Percentiles rank a stretch among this genome's conserved stretches.
Conservation (phyloP, 805 yeast species). For the Kodamaea fukazawae region DNA sequence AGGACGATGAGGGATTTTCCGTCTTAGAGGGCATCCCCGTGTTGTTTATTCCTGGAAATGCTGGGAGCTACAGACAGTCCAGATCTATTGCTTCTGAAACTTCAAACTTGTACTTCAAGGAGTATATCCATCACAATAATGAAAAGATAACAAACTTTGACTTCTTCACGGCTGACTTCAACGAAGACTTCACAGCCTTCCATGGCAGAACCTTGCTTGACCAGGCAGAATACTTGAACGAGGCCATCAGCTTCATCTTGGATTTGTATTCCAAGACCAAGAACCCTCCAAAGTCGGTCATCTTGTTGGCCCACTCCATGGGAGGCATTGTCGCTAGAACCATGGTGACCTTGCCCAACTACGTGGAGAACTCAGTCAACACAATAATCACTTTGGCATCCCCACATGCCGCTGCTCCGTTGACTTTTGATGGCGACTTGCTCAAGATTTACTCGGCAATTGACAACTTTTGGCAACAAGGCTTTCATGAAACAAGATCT, state of each 20-base stretch:
- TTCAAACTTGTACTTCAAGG: conserved; percentile 51
- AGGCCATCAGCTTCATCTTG: conserved; percentile 76
- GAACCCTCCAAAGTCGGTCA: conserved; percentile 63
- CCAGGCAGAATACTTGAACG: conserved; percentile 90
- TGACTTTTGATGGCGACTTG: conserved; percentile 89
- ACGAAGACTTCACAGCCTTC: conserved; percentile 93
- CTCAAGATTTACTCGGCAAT: conserved; percentile 68
- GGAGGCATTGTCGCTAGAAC: conserved; percentile 94
- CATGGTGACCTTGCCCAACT: conserved; percentile 77
- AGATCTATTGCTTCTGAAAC: conserved; percentile 88
- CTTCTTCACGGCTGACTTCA: conserved; percentile 89
- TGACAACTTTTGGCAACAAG: conserved; percentile 77
- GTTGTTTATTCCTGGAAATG: conserved; percentile 94
- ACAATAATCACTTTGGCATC: conserved; percentile 84
- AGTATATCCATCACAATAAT: conserved; percentile 11
- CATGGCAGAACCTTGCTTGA: conserved; percentile 92
- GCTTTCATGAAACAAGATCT: conserved; percentile 28
- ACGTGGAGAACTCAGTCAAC: conserved; percentile 66
- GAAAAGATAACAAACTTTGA: conserved; percentile 53
- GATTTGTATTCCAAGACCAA: conserved; percentile 53
- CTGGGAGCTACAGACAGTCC: conserved; percentile 89
- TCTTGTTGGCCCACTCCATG: conserved; percentile 90
- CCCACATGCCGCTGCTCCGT: conserved; percentile 91
- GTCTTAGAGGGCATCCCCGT: conserved; percentile 75
- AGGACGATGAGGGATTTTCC: conserved; percentile 25